Conservation (phyloP, 2,329 filamentous ascomycete species). For the Verticillium nonalfalfae region DNA sequence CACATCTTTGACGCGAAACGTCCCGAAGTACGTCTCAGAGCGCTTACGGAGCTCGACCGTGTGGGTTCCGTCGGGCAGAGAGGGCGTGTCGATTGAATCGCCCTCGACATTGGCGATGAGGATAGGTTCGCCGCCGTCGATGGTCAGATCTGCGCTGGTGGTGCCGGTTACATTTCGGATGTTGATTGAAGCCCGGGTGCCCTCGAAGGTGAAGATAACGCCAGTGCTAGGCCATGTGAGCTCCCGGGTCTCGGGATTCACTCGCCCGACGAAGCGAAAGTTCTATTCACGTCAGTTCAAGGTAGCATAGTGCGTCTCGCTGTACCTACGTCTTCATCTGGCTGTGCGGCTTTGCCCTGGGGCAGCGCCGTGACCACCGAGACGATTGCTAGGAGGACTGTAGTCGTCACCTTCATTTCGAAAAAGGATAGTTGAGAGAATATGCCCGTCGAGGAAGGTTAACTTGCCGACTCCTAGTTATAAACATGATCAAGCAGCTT, state of each 20-base stretch:
- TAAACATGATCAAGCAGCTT: not conserved
- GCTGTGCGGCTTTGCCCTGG: not conserved
- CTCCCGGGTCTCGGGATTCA: slow-evolving; percentile 33
- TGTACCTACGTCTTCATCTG: not conserved
- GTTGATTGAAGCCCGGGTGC: slow-evolving; percentile 28
- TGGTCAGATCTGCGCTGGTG: slow-evolving; percentile 23
- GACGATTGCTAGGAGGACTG: not conserved
- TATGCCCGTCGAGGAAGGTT: not conserved
- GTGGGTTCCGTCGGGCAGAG: slow-evolving; percentile 23
- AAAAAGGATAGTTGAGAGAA: not conserved
- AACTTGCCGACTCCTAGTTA: not conserved
- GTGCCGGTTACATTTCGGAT: slow-evolving; percentile 21
- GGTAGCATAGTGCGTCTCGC: not conserved
- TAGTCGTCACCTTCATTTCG: not conserved
- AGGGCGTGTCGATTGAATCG: slow-evolving; percentile 21
- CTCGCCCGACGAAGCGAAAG: slow-evolving; percentile 26
- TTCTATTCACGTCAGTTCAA: not conserved
- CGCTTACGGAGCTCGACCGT: slow-evolving; percentile 29
- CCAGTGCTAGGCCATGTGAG: slow-evolving; percentile 38
- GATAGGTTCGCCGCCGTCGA: slow-evolving; percentile 22
- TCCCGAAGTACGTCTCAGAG: slow-evolving; percentile 27
- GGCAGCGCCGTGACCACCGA: not conserved
- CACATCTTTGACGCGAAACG: slow-evolving; percentile 8
- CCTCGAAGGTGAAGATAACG: slow-evolving; percentile 31
- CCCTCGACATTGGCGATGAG: slow-evolving; percentile 21